A percentile compares a stretch with the other conserved stretches of the same genome.
Conservation (phyloP, 2,329 filamentous ascomycete genomes). For the Diatrype stigma region DNA sequence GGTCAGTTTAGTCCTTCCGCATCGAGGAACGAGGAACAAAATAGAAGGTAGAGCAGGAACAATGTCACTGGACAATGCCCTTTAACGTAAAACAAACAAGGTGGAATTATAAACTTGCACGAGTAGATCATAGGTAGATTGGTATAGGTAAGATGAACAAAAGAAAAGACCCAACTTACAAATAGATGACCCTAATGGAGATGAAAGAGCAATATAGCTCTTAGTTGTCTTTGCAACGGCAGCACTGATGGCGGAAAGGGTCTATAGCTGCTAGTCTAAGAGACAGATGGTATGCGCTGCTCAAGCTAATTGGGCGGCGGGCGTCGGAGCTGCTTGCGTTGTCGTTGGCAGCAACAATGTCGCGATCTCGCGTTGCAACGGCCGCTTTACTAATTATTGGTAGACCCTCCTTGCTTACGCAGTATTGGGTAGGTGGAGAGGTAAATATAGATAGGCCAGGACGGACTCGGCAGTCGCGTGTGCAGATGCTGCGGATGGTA, state of each 20-base stretch:
- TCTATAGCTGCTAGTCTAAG: not conserved
- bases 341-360: not conserved
- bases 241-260: not conserved
- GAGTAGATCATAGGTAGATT: too few relatives aligned
- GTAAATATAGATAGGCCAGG: not conserved
- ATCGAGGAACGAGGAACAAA: slow-evolving; percentile 4
- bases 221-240: not conserved
- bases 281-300: not conserved
- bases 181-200: not conserved
- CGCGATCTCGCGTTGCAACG: not conserved
- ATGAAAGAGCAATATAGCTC: not conserved
- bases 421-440: not conserved
- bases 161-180: too few relatives aligned
- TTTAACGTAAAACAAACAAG: not conserved
- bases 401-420: not conserved
- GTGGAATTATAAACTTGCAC: not conserved
- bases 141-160: too few relatives aligned
- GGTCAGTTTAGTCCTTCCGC: slow-evolving; percentile 13
- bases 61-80: too few relatives aligned
- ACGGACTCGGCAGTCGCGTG: too few relatives aligned
- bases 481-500: too few relatives aligned
- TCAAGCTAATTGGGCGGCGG: not conserved
- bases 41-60: slow-evolving; percentile 4
- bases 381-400: not conserved
- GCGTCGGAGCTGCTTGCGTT: not conserved